These are phyloP conservation scores for Lineolata rhizophorae DNA, from an alignment of 495 filamentous ascomycete genomes.

Conservation along the genomic window DNA sequence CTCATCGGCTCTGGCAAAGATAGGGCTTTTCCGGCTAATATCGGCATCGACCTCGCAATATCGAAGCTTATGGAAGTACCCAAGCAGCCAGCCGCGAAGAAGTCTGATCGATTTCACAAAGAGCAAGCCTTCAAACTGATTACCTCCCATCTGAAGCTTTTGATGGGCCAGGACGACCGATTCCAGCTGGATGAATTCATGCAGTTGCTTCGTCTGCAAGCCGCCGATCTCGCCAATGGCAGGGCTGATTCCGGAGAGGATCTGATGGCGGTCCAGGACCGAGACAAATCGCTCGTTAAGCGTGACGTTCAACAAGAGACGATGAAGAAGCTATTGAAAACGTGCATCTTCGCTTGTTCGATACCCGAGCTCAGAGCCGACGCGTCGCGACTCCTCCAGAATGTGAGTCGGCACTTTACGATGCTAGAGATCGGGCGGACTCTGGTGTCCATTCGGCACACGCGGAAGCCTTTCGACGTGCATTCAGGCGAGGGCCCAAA, in stretches of 20 bases:
- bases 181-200: conserved; percentile 65
- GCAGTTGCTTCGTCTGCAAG: conserved; percentile 64
- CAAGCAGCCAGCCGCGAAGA: conserved; percentile 38
- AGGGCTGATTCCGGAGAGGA: conserved; percentile 41
- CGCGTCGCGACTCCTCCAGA: conserved; percentile 48
- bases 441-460: conserved; percentile 52
- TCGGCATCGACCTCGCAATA: conserved; percentile 76
- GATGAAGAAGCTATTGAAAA: conserved; percentile 70
- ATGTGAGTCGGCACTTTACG: conserved; percentile 73
- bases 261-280: conserved; percentile 45
- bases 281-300: conserved; percentile 64
- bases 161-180: conserved; percentile 70
- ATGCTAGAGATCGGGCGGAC: conserved; percentile 74
- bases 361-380: conserved; percentile 55
- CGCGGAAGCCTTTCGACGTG: conserved; percentile 55
- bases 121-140: conserved; percentile 76
- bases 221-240: conserved; percentile 53
- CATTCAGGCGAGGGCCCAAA: conserved; percentile 68
- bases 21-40: conserved; percentile 60
- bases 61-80: conserved; percentile 62
- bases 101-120: conserved; percentile 73
- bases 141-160: conserved; percentile 66
- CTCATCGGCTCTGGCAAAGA: conserved; percentile 76
- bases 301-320: conserved; percentile 59
- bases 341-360: conserved; percentile 67